Evolutionary conservation across 2,329 filamentous ascomycete genomes (phyloP), one percentile per base, ranked within the genome.

Genomic region (Chalaropsis thielavioides): DNA sequence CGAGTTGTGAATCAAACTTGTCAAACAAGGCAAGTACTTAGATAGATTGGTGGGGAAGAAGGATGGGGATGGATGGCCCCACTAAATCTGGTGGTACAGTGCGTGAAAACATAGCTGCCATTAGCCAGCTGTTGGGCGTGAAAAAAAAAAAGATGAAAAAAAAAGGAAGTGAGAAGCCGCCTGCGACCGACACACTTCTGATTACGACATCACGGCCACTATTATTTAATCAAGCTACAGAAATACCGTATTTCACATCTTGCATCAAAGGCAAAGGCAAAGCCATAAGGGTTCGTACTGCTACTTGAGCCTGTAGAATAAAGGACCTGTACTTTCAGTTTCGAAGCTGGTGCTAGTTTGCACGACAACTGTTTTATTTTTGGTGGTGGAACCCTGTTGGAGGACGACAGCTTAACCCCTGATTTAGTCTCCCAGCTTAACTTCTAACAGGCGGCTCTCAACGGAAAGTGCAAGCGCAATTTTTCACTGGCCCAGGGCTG

Each of bases 391-490:
- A 27, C 35, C 35, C 35, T 38, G 35, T 38, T 38, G 35, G 27
- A n/a, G 24, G 31, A 38, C 27, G 27, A n/a, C 46, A 13, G 10
- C 46, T 24, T 27, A 27, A 7, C 46, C 46, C 54, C 54, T 58
- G 54, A 11, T 11, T 58, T 38, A 58, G 17, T 58, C 8, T 38
- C 5, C 7, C 10, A n/a, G 43, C 15, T 17, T 56, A 17, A 31
- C 24, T 35, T 56, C 15, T 27, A 24, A 63, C 38, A 19, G 61
- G 38, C 41, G 38, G 61, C 61, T 56, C 63, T 40, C 54, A 61
- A 64, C 49, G 60, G 64, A 62, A 66, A 66, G 31, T 66, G 64
- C 41, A 66, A 66, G 64, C 64, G 64, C 64, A 56, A 17, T 62
- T 62, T 49, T 51, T 35, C 59, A 44, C 27, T 49, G 31, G 54